phyloP scores from a whole-genome alignment of 2,329 filamentous ascomycete species.

The Mycosphaerella arachidis region DNA sequence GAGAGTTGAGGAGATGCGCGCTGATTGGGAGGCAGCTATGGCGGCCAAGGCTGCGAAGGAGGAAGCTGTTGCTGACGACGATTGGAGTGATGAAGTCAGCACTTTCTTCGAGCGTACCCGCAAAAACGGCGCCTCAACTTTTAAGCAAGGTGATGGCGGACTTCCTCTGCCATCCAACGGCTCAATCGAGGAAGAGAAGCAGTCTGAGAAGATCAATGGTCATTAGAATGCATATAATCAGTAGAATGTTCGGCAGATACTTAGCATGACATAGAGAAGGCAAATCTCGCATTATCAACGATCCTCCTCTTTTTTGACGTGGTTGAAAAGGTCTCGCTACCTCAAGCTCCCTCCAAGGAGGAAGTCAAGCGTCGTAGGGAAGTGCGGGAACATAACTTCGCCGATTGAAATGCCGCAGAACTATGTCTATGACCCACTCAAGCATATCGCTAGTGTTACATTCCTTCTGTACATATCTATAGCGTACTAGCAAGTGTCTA shows the following conservation, averaged over 20 bases:
- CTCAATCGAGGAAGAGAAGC: constrained; percentile 19
- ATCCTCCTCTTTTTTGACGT: neutral
- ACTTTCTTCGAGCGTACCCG: constrained; percentile 52
- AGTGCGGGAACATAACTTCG: too few relatives aligned
- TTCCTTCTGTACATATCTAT: too few relatives aligned
- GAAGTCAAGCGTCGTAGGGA: too few relatives aligned
- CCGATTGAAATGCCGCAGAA: too few relatives aligned
- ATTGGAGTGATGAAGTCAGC: constrained; percentile 48
- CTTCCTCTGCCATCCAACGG: constrained; percentile 4
- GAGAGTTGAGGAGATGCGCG: constrained; percentile 73
- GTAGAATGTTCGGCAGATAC: neutral
- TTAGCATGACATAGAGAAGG: neutral
- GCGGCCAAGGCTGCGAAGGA: constrained; percentile 47
- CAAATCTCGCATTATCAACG: neutral
- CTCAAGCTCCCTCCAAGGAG: too few relatives aligned
- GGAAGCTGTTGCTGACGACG: constrained; percentile 41
- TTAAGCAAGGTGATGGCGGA: constrained; percentile 10
- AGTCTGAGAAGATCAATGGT: constrained; percentile 9
- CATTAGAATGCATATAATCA: constrained; percentile 5
- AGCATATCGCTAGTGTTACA: too few relatives aligned
- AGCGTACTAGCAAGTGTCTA: too few relatives aligned
- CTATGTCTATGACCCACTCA: too few relatives aligned
- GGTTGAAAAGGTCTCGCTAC: neutral
- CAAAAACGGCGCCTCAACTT: constrained; percentile 11
- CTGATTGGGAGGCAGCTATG: constrained; percentile 53